Conservation (phyloP, 495 filamentous ascomycete species). For the Trichoderma erinaceum region DNA sequence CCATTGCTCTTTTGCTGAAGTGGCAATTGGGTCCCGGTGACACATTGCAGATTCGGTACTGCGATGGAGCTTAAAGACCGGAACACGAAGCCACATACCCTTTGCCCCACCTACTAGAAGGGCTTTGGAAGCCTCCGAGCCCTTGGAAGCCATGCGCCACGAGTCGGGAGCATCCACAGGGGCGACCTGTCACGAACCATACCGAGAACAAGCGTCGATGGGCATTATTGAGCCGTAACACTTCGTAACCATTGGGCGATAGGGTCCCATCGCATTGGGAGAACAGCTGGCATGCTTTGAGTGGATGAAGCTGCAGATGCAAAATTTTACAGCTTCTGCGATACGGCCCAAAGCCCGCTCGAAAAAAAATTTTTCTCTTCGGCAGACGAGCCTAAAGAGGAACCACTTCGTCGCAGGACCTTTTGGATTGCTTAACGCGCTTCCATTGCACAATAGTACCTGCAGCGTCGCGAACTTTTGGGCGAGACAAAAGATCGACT, state of each 20-base stretch:
- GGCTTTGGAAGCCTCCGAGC: constrained; percentile 6
- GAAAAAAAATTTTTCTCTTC: neutral
- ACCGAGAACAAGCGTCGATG: neutral
- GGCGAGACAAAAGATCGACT: neutral
- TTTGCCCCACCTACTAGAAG: neutral
- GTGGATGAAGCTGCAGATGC: neutral
- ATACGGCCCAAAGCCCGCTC: neutral
- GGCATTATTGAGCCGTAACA: neutral
- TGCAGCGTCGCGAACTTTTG: neutral
- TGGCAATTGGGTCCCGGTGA: neutral
- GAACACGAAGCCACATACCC: neutral
- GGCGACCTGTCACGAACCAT: neutral
- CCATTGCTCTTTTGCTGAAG: neutral
- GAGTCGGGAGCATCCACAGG: neutral
- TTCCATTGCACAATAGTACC: neutral
- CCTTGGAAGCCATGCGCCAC: neutral
- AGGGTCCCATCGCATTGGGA: neutral
- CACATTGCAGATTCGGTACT: constrained; percentile 8
- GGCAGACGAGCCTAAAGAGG: neutral
- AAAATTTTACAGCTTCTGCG: neutral
- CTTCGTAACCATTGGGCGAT: neutral
- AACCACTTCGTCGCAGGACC: neutral
- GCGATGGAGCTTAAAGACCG: neutral
- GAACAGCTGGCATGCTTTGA: constrained; percentile 10
- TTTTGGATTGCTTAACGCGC: neutral